Evolutionary conservation across 768 basidiomycete genomes (phyloP).

Genomic region (Termitomyces sp.): DNA sequence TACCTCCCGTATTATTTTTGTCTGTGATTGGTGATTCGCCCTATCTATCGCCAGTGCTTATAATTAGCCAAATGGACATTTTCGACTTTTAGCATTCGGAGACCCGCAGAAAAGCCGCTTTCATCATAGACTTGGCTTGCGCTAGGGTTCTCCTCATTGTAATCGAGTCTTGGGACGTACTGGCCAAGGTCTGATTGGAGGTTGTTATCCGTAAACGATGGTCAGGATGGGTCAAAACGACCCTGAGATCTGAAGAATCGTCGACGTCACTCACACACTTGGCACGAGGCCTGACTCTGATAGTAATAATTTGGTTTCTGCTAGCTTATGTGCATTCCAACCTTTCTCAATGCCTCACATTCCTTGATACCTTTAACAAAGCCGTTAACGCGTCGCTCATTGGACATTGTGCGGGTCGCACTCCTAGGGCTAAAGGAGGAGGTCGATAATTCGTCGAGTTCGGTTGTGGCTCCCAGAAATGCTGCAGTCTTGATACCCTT

Average conservation of each 20-base stretch:
- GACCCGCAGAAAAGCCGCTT: neutral
- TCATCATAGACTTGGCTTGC: neutral
- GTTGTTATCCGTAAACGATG: neutral
- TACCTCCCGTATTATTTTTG: slow-evolving; percentile 11
- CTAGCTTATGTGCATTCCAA: neutral
- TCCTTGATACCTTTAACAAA: slow-evolving; percentile 25
- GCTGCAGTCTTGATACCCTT: slow-evolving; percentile 76
- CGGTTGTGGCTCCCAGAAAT: slow-evolving; percentile 20
- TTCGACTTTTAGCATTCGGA: neutral
- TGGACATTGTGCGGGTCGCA: slow-evolving; percentile 24
- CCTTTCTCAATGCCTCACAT: slow-evolving; percentile 13
- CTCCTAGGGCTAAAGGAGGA: slow-evolving; percentile 10
- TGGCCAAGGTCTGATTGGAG: neutral
- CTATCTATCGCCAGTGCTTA: no score
- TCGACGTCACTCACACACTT: neutral
- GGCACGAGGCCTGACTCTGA: neutral
- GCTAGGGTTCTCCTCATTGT: neutral
- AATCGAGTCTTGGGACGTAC: neutral
- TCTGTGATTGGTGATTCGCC: slow-evolving; percentile 3
- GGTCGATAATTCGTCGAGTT: neutral
- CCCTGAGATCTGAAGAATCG: neutral
- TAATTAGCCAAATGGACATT: neutral
- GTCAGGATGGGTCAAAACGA: neutral
- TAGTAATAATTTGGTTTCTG: neutral
- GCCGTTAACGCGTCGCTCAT: slow-evolving; percentile 34